phyloP scores from a whole-genome alignment of 495 filamentous ascomycete species.

The Peziza echinospora region DNA sequence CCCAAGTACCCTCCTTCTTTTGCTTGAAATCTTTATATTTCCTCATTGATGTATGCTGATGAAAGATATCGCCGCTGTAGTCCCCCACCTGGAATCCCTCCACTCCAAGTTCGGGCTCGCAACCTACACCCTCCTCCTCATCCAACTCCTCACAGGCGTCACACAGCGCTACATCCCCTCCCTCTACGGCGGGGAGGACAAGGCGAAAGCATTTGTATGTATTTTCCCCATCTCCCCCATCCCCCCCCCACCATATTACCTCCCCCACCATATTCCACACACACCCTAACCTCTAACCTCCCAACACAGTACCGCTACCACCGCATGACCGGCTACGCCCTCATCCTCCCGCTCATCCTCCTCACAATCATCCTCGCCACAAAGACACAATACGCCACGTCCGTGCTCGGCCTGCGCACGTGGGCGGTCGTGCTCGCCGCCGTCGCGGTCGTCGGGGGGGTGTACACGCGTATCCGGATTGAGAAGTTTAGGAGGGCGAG shows the following conservation, averaged over 20 bases:
- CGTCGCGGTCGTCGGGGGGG: constrained; percentile 39
- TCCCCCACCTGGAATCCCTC: constrained; percentile 43
- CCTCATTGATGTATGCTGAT: too few relatives aligned
- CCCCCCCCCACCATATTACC: too few relatives aligned
- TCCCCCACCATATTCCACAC: too few relatives aligned
- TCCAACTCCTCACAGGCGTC: constrained; percentile 54
- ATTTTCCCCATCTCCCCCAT: too few relatives aligned
- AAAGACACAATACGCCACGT: constrained; percentile 44
- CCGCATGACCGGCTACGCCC: constrained; percentile 44
- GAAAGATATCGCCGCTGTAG: not conserved
- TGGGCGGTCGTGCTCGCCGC: constrained; percentile 42
- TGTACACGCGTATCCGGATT: constrained; percentile 54
- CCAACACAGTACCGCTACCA: constrained; percentile 71
- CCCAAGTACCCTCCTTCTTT: not conserved
- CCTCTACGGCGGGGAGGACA: constrained; percentile 52
- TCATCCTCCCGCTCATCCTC: constrained; percentile 41
- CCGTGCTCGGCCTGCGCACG: constrained; percentile 37
- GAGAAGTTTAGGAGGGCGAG: constrained; percentile 34
- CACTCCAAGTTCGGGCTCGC: constrained; percentile 61
- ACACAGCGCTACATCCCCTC: constrained; percentile 48
- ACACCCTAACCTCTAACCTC: too few relatives aligned
- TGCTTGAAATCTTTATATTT: too few relatives aligned
- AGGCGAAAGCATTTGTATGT: constrained; percentile 35
- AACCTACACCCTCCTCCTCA: constrained; percentile 42
- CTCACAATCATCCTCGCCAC: constrained; percentile 51